These are phyloP conservation scores for Aspergillus tanneri DNA, from an alignment of 2,329 filamentous ascomycete species.

Conservation along the genomic window DNA sequence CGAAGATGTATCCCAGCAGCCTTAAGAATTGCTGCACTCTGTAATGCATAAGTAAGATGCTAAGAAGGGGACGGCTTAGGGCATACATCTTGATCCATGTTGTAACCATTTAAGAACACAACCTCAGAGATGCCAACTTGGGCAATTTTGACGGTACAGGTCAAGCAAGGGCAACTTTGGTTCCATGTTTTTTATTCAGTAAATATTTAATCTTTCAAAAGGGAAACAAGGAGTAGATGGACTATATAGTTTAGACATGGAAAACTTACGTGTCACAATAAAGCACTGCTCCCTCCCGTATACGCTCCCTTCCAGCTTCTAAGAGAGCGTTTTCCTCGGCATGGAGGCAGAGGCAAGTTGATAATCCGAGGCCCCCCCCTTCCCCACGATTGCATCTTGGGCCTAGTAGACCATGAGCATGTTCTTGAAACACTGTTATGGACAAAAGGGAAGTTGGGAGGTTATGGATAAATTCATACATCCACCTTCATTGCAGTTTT, in stretches of 20 bases:
- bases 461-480: slow-evolving; percentile 50
- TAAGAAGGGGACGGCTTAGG: neutral
- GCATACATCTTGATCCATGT: slow-evolving; percentile 75
- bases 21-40: slow-evolving; percentile 75
- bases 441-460: neutral
- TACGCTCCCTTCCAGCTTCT: slow-evolving; percentile 87
- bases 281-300: slow-evolving; percentile 75
- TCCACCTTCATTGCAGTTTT: slow-evolving; percentile 89
- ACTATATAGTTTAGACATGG: neutral
- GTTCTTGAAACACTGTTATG: neutral
- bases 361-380: slow-evolving; percentile 68
- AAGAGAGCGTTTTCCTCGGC: slow-evolving; percentile 96
- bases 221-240: no score
- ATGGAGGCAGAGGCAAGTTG: slow-evolving; percentile 93
- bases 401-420: slow-evolving; percentile 35
- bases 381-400: slow-evolving; percentile 76
- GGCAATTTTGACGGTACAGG: slow-evolving; percentile 97
- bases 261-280: slow-evolving; percentile 76
- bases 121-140: slow-evolving; percentile 96
- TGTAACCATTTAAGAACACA: slow-evolving; percentile 89
- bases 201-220: neutral
- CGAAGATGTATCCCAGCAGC: slow-evolving; percentile 80
- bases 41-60: slow-evolving; percentile 16
- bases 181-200: neutral
- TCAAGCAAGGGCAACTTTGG: slow-evolving; percentile 79